A percentile compares a stretch with the other conserved stretches of the same genome.
Conservation (phyloP, 345 rosid genomes). For the Citrus reticulata region DNA sequence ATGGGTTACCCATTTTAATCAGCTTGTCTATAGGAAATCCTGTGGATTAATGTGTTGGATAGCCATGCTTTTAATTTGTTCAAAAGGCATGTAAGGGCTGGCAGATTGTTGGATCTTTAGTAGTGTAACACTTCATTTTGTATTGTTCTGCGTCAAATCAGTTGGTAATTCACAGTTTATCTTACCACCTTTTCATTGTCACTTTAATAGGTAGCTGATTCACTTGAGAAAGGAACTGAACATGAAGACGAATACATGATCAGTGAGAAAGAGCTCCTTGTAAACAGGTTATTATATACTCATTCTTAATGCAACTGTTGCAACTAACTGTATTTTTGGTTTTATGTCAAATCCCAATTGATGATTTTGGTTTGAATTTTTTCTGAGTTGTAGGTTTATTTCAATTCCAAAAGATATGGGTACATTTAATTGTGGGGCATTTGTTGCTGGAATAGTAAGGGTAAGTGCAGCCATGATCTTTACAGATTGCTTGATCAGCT, state of each 20-base stretch:
- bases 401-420: slow-evolving; percentile 99
- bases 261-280: slow-evolving; percentile 97
- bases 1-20: not conserved
- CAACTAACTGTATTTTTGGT: not conserved
- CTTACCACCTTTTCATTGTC: not conserved
- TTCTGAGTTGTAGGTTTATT: slow-evolving; percentile 53
- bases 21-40: not conserved
- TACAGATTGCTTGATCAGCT: not conserved
- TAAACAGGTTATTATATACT: slow-evolving; percentile 58
- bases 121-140: not conserved
- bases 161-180: not conserved
- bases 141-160: not conserved
- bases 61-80: not conserved
- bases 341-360: slow-evolving; percentile 4
- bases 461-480: slow-evolving; percentile 31
- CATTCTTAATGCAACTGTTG: not conserved
- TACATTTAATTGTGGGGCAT: slow-evolving; percentile 98
- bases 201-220: slow-evolving; percentile 75
- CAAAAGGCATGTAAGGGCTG: not conserved
- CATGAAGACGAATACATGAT: slow-evolving; percentile 99
- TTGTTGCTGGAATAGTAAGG: slow-evolving; percentile 97
- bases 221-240: slow-evolving; percentile 99
- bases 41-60: not conserved
- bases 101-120: not conserved
- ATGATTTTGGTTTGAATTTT: not conserved